These are phyloP conservation scores for Acacia concinna DNA, from an alignment of 331 rosid genomes.

Conservation along the genomic window DNA sequence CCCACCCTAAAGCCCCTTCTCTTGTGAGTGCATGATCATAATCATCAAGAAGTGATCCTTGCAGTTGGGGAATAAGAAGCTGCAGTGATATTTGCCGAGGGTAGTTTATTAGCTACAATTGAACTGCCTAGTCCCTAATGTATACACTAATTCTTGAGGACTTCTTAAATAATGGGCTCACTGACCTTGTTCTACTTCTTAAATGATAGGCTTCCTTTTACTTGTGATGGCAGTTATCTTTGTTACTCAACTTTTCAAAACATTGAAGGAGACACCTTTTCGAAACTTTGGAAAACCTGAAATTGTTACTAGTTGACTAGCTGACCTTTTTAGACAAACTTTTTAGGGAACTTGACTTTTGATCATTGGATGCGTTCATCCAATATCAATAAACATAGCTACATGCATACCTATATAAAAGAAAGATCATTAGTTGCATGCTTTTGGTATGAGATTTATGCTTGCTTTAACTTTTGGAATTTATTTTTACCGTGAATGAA, in stretches of 20 bases:
- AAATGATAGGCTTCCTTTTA: constrained; percentile 88
- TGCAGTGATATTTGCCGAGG: constrained; percentile 71
- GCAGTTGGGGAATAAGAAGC: constrained; percentile 98
- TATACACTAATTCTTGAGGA: constrained; percentile 75
- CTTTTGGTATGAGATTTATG: too few species aligned
- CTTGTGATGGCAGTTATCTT: constrained; percentile 89
- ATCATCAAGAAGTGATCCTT: constrained; percentile 68
- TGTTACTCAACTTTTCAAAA: constrained; percentile 85
- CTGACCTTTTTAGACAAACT: too few species aligned
- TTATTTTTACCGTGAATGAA: too few species aligned
- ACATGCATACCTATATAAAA: too few species aligned
- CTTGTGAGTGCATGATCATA: constrained; percentile 49
- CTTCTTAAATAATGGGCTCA: constrained; percentile 93
- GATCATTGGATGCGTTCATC: too few species aligned
- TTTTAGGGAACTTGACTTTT: too few species aligned
- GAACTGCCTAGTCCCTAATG: constrained; percentile 89
- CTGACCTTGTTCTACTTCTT: constrained; percentile 86
- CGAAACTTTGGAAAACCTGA: not conserved
- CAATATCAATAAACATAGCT: too few species aligned
- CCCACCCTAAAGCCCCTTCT: constrained; percentile 85
- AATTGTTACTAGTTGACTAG: too few species aligned
- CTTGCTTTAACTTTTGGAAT: too few species aligned
- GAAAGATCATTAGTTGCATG: too few species aligned
- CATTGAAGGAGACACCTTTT: constrained; percentile 81
- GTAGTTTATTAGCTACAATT: constrained; percentile 60